Evolutionary conservation across 257 asterid genomes (phyloP), one percentile per base, ranked within the genome.

Genomic region (Eucommia ulmoides): DNA sequence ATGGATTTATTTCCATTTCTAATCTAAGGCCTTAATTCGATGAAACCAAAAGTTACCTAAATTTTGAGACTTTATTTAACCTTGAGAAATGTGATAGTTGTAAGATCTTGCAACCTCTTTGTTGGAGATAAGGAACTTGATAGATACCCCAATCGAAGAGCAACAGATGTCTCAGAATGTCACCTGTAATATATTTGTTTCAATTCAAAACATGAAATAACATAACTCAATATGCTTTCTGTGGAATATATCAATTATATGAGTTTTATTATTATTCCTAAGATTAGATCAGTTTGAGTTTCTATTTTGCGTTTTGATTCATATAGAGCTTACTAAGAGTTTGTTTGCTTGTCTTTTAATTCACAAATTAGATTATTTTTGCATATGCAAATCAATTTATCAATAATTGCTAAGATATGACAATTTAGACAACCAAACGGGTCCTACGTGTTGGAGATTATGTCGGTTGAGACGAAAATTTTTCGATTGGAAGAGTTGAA

Each of bases 381-480:
- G 12, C 12, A 29, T 12, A 29, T 64, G 45, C 70, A 84, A n/a
- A n/a, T n/a, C n/a, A n/a, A n/a, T n/a, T n/a, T n/a, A n/a, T n/a
- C n/a, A n/a, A n/a, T n/a, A n/a, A n/a, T n/a, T n/a, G n/a, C n/a
- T n/a, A n/a, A n/a, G n/a, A n/a, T n/a, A n/a, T n/a, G n/a, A n/a
- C n/a, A n/a, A n/a, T n/a, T n/a, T n/a, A n/a, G n/a, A n/a, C n/a
- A n/a, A n/a, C n/a, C n/a, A n/a, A n/a, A n/a, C n/a, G n/a, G n/a
- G n/a, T n/a, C n/a, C n/a, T n/a, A n/a, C n/a, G n/a, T n/a, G n/a
- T n/a, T n/a, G n/a, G n/a, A n/a, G n/a, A n/a, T n/a, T n/a, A n/a
- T n/a, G n/a, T n/a, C n/a, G 97, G 95, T 88, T 59, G 95, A 84
- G 68, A 65, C 67, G 44, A 94, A 88, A 68, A 83, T 85, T 8